A percentile compares a stretch with the other conserved stretches of the same genome.
Conservation (phyloP, 192 early-diverging fungal species). For the Diversispora epigaea region DNA sequence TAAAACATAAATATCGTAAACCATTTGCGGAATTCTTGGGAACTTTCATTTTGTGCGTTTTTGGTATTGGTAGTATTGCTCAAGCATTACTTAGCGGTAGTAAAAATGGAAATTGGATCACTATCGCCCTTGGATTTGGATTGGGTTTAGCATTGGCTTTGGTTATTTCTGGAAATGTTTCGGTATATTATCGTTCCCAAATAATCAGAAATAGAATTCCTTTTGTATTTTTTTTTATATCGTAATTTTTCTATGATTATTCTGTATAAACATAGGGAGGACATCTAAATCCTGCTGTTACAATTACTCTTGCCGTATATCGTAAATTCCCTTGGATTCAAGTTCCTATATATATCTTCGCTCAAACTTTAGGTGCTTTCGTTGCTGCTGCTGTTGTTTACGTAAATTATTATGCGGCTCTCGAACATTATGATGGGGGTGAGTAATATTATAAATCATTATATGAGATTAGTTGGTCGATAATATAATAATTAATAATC, state of each 20-base stretch:
- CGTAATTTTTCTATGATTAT: neutral
- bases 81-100: constrained; percentile 34
- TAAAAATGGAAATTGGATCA: constrained; percentile 42
- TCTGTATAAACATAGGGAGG: constrained; percentile 49
- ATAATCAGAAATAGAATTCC: neutral
- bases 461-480: neutral
- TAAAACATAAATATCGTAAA: constrained; percentile 44
- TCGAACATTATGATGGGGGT: constrained; percentile 56
- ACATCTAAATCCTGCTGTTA: constrained; percentile 79
- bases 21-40: constrained; percentile 76
- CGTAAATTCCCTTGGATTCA: constrained; percentile 70
- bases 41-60: constrained; percentile 64
- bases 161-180: constrained; percentile 61
- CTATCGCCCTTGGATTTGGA: constrained; percentile 63
- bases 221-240: neutral
- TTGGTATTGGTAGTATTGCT: constrained; percentile 69
- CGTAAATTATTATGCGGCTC: constrained; percentile 57
- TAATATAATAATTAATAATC: neutral
- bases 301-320: constrained; percentile 63
- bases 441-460: constrained; percentile 30
- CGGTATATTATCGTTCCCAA: constrained; percentile 44
- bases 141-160: constrained; percentile 65
- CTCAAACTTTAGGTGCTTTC: constrained; percentile 74
- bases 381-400: constrained; percentile 69
- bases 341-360: constrained; percentile 60